These are phyloP conservation scores for Metschnikowia proteae DNA, from an alignment of 805 yeast species.

Conservation along the genomic window DNA sequence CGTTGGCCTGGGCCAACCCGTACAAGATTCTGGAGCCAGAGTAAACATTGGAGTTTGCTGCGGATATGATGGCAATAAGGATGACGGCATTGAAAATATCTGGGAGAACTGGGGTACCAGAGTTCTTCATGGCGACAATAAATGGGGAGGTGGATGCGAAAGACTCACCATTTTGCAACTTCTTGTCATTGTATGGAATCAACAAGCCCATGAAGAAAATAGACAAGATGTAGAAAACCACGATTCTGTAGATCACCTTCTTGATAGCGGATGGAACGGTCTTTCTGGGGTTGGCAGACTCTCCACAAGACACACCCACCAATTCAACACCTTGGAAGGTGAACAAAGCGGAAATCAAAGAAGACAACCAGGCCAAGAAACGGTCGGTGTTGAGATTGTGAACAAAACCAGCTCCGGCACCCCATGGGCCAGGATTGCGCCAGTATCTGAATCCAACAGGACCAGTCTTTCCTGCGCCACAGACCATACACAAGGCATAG, in stretches of 20 bases:
- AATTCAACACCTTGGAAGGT: conserved; percentile 79
- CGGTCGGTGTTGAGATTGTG: conserved; percentile 48
- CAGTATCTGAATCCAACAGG: conserved; percentile 78
- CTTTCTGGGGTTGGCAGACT: conserved; percentile 63
- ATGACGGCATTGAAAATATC: conserved; percentile 71
- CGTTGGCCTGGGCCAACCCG: conserved; percentile 56
- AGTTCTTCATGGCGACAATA: conserved; percentile 64
- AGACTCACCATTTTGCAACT: conserved; percentile 29
- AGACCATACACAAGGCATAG: conserved; percentile 65
- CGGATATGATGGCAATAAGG: conserved; percentile 64
- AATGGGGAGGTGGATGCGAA: conserved; percentile 60
- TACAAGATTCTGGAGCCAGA: conserved; percentile 66
- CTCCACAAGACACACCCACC: conserved; percentile 75
- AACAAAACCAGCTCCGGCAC: conserved; percentile 53
- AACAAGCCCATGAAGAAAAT: conserved; percentile 66
- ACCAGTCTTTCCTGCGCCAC: conserved; percentile 68
- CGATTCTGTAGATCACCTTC: conserved; percentile 63
- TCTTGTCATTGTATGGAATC: conserved; percentile 65
- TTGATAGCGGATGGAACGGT: conserved; percentile 70
- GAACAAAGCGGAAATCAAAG: conserved; percentile 71
- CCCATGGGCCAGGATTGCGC: conserved; percentile 78
- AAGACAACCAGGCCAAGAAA: conserved; percentile 66
- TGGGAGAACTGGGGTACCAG: conserved; percentile 62
- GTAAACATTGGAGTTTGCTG: conserved; percentile 73
- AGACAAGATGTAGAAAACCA: conserved; percentile 61